These are phyloP conservation scores for Paxillus involutus DNA, from an alignment of 768 basidiomycete genomes.

Conservation along the genomic window DNA sequence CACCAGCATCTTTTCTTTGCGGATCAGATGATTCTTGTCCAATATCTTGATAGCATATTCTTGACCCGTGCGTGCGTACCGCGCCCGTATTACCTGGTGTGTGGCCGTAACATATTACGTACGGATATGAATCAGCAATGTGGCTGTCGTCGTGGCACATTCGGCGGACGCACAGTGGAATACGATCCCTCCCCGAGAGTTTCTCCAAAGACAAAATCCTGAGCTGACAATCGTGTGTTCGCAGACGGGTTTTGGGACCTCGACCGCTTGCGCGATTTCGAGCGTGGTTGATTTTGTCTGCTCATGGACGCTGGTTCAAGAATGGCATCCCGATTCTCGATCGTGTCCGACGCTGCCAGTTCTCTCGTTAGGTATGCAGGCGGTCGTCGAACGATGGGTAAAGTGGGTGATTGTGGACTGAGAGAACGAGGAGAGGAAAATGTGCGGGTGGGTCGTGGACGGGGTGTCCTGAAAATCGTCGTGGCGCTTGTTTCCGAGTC, in stretches of 20 bases:
- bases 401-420: constrained; percentile 47
- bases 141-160: background rate
- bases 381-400: constrained; percentile 36
- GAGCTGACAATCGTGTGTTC: constrained; percentile 43
- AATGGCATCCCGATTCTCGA: constrained; percentile 14
- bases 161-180: constrained; percentile 60
- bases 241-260: constrained; percentile 47
- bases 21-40: constrained; percentile 79
- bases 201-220: constrained; percentile 73
- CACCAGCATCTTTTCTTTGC: constrained; percentile 74
- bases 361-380: constrained; percentile 63
- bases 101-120: constrained; percentile 7
- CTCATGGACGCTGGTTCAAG: constrained; percentile 7
- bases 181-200: constrained; percentile 83
- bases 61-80: constrained; percentile 53
- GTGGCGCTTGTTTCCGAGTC: constrained; percentile 49
- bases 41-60: constrained; percentile 79
- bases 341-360: constrained; percentile 40
- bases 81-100: constrained; percentile 56
- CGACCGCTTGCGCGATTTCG: constrained; percentile 40
- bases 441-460: constrained; percentile 56
- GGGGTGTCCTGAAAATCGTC: constrained; percentile 40
- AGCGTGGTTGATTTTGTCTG: constrained; percentile 28
- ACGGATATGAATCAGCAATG: constrained; percentile 7
- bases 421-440: constrained; percentile 64